Evolutionary conservation across 176 grass and related monocot genomes (phyloP).

Genomic region (Eragrostis curvula): DNA sequence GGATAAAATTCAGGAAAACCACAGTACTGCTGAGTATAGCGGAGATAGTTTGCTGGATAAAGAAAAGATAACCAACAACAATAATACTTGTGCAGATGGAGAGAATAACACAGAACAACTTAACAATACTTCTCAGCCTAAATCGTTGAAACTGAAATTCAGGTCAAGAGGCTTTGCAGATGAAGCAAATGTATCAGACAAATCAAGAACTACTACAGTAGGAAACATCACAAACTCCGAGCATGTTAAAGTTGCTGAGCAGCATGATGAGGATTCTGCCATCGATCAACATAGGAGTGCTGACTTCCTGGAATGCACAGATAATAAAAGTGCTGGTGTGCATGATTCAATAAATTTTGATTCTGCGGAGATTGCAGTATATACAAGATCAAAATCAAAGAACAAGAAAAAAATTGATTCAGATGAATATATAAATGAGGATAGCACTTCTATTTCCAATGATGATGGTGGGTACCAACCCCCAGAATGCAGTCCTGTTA

Average conservation of each 20-base stretch:
- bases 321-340: constrained; percentile 40
- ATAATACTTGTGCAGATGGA: constrained; percentile 31
- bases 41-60: constrained; percentile 14
- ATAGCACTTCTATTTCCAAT: constrained; percentile 75
- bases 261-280: constrained; percentile 49
- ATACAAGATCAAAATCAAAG: constrained; percentile 72
- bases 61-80: constrained; percentile 32
- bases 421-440: constrained; percentile 58
- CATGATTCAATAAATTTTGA: constrained; percentile 53
- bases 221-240: constrained; percentile 26
- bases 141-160: constrained; percentile 61
- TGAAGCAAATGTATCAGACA: constrained; percentile 48
- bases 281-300: constrained; percentile 43
- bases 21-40: constrained; percentile 8
- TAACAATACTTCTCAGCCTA: constrained; percentile 43
- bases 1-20: constrained; percentile 45
- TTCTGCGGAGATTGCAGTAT: constrained; percentile 69
- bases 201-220: constrained; percentile 42
- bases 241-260: constrained; percentile 34
- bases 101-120: constrained; percentile 40
- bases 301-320: constrained; percentile 25
- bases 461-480: constrained; percentile 63
- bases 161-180: constrained; percentile 66
- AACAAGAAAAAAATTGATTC: constrained; percentile 61
- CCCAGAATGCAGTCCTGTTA: constrained; percentile 54